These are phyloP conservation scores for Nitzschia sp. DNA, from an alignment of 108 stramenopile genomes.

Conservation along the genomic window DNA sequence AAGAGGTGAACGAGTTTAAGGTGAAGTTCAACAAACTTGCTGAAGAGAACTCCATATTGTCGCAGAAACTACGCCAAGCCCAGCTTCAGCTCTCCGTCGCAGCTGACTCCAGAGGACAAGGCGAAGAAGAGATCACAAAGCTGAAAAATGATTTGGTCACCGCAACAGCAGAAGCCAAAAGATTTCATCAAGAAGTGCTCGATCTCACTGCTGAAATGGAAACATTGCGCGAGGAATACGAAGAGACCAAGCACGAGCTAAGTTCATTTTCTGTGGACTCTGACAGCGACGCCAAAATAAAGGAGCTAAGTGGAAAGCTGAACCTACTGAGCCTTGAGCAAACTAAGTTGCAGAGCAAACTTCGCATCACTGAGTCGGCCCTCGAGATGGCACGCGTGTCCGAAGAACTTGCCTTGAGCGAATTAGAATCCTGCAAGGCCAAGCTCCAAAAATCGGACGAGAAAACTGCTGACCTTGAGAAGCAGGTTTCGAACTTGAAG, in stretches of 20 bases:
- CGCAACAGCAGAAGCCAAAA: constrained; percentile 32
- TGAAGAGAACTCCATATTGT: constrained; percentile 49
- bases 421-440: not conserved
- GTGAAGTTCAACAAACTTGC: constrained; percentile 39
- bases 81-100: constrained; percentile 18
- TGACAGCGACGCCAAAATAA: not conserved
- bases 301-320: not conserved
- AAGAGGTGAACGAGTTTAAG: constrained; percentile 42
- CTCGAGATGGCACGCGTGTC: not conserved
- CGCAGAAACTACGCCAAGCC: constrained; percentile 44
- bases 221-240: constrained; percentile 24
- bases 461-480: not conserved
- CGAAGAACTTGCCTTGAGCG: not conserved
- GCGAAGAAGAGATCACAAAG: constrained; percentile 15
- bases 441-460: not conserved
- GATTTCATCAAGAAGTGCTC: constrained; percentile 26
- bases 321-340: not conserved
- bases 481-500: constrained; percentile 6
- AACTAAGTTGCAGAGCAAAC: not conserved
- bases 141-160: constrained; percentile 30
- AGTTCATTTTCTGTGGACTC: not conserved
- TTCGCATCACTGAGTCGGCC: not conserved
- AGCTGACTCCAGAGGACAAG: constrained; percentile 10
- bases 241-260: not conserved
- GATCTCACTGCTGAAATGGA: constrained; percentile 30